These are phyloP conservation scores for Lyophyllum decastes DNA, from an alignment of 768 basidiomycete species.

Conservation along the genomic window DNA sequence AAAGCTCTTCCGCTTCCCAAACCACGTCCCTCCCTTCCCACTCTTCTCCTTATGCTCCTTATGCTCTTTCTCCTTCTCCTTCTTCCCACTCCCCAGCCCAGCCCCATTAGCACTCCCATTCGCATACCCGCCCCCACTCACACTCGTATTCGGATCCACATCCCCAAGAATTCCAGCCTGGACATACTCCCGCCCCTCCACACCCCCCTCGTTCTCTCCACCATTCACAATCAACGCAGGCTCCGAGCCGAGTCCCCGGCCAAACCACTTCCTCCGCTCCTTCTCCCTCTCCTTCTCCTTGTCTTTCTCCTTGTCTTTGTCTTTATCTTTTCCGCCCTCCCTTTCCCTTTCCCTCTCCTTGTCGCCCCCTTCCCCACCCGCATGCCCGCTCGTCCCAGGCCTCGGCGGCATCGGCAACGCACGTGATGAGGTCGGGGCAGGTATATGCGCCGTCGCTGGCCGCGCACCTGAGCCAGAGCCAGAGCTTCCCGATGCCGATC, in stretches of 20 bases:
- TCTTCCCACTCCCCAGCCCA: not conserved
- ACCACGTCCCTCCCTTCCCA: slow-evolving; percentile 38
- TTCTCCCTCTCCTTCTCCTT: slow-evolving; percentile 8
- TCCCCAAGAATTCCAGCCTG: not conserved
- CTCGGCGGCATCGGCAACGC: slow-evolving; percentile 3
- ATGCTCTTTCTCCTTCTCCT: slow-evolving; percentile 34
- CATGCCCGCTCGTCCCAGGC: slow-evolving; percentile 12
- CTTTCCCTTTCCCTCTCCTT: not conserved
- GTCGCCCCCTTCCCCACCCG: not conserved
- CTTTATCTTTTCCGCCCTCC: not conserved
- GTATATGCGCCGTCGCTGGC: slow-evolving; percentile 6
- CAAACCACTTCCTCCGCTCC: slow-evolving; percentile 10
- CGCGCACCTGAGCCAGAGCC: no score
- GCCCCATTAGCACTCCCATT: slow-evolving; percentile 5
- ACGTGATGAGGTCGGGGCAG: not conserved
- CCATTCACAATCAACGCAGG: slow-evolving; percentile 5
- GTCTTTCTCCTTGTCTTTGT: no score
- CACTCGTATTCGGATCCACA: slow-evolving; percentile 7
- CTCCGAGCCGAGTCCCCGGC: slow-evolving; percentile 1
- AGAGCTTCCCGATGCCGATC: no score
- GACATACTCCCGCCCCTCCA: not conserved
- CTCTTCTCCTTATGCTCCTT: slow-evolving; percentile 41
- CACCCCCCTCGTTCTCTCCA: not conserved
- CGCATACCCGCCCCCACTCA: slow-evolving; percentile 9
- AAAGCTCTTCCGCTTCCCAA: slow-evolving; percentile 53